These are phyloP conservation scores for Saksenaea vasiformis DNA, from an alignment of 371 early-diverging fungal genomes.

Conservation along the genomic window DNA sequence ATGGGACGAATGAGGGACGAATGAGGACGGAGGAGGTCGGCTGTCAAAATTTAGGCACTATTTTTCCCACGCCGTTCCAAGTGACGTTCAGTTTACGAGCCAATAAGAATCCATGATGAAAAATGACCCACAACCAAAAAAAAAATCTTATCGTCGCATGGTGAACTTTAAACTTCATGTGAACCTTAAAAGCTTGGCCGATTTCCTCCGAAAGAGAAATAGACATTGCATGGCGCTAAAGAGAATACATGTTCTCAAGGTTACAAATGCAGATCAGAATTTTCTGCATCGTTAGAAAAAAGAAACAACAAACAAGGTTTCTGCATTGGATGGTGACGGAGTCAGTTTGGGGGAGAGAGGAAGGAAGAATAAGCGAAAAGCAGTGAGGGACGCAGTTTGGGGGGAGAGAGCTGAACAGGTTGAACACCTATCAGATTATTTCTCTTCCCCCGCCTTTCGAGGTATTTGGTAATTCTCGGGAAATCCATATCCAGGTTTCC, in stretches of 20 bases:
- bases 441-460: neutral
- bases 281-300: neutral
- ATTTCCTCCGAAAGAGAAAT: neutral
- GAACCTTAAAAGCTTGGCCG: slow-evolving; percentile 3
- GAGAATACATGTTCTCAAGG: neutral
- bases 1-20: neutral
- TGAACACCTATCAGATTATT: neutral
- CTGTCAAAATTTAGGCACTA: slow-evolving; percentile 3
- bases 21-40: slow-evolving; percentile 4
- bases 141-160: slow-evolving; percentile 5
- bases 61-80: slow-evolving; percentile 5
- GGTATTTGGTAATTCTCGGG: neutral
- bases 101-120: neutral
- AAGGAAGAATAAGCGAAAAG: neutral
- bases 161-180: slow-evolving; percentile 6
- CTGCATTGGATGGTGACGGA: neutral
- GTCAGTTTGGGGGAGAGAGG: neutral
- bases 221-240: neutral
- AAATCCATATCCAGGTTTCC: neutral
- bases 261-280: neutral
- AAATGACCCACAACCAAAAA: neutral
- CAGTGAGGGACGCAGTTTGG: neutral
- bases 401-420: neutral
- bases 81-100: slow-evolving; percentile 1
- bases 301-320: neutral